These are phyloP conservation scores for Berkeleyomyces rouxiae DNA, from an alignment of 2,329 filamentous ascomycete species.

Conservation along the genomic window DNA sequence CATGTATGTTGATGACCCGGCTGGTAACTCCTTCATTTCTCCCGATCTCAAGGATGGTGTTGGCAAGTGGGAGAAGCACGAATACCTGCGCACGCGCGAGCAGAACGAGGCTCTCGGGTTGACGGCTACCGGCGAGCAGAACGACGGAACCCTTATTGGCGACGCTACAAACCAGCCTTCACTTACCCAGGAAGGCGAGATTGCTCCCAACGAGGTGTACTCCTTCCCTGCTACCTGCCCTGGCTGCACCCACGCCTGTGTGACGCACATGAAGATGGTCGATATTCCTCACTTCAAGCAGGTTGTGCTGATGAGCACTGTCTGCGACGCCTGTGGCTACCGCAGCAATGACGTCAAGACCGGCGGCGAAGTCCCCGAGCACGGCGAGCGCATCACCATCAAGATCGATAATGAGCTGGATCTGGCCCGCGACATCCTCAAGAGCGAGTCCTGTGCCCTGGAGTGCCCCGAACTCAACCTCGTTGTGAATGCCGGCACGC, in stretches of 20 bases:
- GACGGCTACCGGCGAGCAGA: conserved; percentile 32
- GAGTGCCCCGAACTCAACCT: conserved; percentile 77
- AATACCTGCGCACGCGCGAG: conserved; percentile 66
- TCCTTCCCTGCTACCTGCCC: conserved; percentile 83
- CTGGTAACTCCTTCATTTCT: conserved; percentile 93
- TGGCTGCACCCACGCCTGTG: conserved; percentile 70
- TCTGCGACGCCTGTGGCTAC: conserved; percentile 84
- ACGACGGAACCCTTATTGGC: conserved; percentile 22
- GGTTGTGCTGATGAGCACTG: conserved; percentile 87
- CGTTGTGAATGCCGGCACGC: conserved; percentile 77
- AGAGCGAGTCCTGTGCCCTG: conserved; percentile 81
- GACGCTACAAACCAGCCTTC: conserved; percentile 16
- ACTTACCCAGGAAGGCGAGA: conserved; percentile 48
- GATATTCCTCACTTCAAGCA: conserved; percentile 97
- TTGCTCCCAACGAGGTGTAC: conserved; percentile 82
- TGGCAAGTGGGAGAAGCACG: conserved; percentile 77
- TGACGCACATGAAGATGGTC: conserved; percentile 97
- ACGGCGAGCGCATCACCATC: conserved; percentile 70
- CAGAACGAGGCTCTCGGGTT: conserved; percentile 81
- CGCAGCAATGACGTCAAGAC: conserved; percentile 96
- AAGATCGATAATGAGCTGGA: conserved; percentile 53
- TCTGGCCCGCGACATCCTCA: conserved; percentile 82
- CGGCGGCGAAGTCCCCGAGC: conserved; percentile 74
- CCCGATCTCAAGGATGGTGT: conserved; percentile 62
- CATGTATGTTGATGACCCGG: conserved; percentile 72